These are phyloP conservation scores for Thalassiosira hispida DNA, from an alignment of 352 stramenopile species.

Conservation along the genomic window DNA sequence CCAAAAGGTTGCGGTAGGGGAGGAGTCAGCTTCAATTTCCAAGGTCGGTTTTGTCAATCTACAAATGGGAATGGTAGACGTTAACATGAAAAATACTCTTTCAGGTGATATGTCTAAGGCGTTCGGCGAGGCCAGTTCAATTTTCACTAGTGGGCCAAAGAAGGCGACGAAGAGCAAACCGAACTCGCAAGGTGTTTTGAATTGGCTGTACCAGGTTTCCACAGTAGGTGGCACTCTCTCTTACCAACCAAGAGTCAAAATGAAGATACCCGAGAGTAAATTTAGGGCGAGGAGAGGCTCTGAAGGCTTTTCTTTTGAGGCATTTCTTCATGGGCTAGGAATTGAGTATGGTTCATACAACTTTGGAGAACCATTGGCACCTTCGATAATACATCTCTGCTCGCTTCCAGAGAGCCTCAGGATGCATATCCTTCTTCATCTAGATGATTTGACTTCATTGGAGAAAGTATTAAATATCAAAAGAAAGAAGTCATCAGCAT, in stretches of 20 bases:
- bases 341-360: constrained; percentile 44
- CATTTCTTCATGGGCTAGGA: constrained; percentile 31
- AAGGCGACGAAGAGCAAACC: neutral
- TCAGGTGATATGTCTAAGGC: constrained; percentile 29
- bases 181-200: constrained; percentile 6
- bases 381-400: constrained; percentile 26
- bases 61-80: constrained; percentile 23
- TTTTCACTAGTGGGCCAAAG: constrained; percentile 18
- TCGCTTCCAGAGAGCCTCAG: constrained; percentile 42
- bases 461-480: constrained; percentile 48
- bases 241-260: constrained; percentile 28
- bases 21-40: constrained; percentile 1
- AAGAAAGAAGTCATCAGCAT: constrained; percentile 49
- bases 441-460: constrained; percentile 47
- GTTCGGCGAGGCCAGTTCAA: constrained; percentile 12
- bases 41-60: constrained; percentile 33
- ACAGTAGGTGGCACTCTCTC: constrained; percentile 33
- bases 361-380: constrained; percentile 1
- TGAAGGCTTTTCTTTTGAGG: constrained; percentile 47
- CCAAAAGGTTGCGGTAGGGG: neutral
- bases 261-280: constrained; percentile 41
- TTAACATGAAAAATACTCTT: constrained; percentile 38
- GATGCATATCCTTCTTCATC: constrained; percentile 55
- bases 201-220: constrained; percentile 39
- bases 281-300: constrained; percentile 27